Percentiles rank a stretch among this genome's conserved stretches.
Evolutionary conservation across 345 rosid species (phyloP).

Genomic region (Turnera subulata): DNA sequence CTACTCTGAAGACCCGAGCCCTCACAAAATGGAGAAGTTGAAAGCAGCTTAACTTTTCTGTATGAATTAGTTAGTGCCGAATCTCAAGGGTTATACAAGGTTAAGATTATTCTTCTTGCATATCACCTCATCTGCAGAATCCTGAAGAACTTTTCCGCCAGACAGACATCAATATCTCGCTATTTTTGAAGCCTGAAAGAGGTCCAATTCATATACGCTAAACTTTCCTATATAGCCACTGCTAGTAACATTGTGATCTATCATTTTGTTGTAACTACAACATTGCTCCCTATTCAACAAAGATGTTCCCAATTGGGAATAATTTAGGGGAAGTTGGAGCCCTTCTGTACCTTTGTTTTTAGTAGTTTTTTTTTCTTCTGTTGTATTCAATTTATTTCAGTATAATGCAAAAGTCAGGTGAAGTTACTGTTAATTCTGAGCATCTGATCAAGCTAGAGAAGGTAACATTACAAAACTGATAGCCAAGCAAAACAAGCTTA

Average conservation of each 20-base stretch:
- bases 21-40: slow-evolving; percentile 24
- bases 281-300: not conserved
- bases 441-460: too few relatives aligned
- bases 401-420: too few relatives aligned
- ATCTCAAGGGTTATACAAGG: not conserved
- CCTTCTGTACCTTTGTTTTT: not conserved
- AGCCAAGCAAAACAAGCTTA: too few relatives aligned
- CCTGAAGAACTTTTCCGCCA: not conserved
- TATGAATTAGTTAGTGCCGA: not conserved
- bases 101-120: not conserved
- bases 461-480: too few relatives aligned
- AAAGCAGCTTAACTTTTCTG: slow-evolving; percentile 24
- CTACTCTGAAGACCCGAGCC: slow-evolving; percentile 28
- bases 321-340: not conserved
- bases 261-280: too few relatives aligned
- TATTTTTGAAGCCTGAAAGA: not conserved
- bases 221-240: not conserved
- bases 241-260: not conserved
- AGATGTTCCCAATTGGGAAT: not conserved
- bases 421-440: too few relatives aligned
- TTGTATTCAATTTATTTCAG: too few relatives aligned
- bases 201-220: not conserved
- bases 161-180: not conserved
- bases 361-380: not conserved
- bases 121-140: not conserved